phyloP scores from a whole-genome alignment of 805 yeast species.

The Danielia reshetovae region DNA sequence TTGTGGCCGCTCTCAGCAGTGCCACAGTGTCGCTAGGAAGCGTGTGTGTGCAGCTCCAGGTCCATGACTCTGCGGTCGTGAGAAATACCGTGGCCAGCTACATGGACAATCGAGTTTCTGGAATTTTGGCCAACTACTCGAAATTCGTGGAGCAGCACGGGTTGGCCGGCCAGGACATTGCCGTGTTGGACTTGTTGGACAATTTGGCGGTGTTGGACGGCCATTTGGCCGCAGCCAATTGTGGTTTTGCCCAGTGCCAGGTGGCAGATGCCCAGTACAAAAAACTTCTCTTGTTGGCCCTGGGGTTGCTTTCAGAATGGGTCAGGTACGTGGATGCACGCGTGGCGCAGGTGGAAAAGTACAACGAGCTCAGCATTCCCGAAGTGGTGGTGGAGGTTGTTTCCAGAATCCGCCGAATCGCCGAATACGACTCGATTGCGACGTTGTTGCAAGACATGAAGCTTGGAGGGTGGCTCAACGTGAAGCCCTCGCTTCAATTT shows the following conservation, averaged over 20 bases:
- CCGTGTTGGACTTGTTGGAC: constrained; percentile 46
- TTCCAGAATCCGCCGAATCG: constrained; percentile 60
- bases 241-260: constrained; percentile 10
- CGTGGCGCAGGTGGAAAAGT: constrained; percentile 46
- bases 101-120: constrained; percentile 10
- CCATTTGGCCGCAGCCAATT: constrained; percentile 11
- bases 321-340: constrained; percentile 53
- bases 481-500: constrained; percentile 50
- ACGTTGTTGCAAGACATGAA: constrained; percentile 47
- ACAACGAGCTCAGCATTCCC: constrained; percentile 67
- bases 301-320: constrained; percentile 50
- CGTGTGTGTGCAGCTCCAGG: constrained; percentile 12
- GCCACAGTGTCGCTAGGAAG: constrained; percentile 29
- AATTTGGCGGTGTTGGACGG: constrained; percentile 22
- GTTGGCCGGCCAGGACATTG: constrained; percentile 21
- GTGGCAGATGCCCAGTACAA: constrained; percentile 12
- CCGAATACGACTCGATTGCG: constrained; percentile 55
- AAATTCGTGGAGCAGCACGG: constrained; percentile 9
- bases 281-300: constrained; percentile 19
- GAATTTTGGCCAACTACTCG: constrained; percentile 8
- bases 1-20: constrained; percentile 49
- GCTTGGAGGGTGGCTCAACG: constrained; percentile 67
- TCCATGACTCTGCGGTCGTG: constrained; percentile 10
- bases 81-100: constrained; percentile 11
- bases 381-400: constrained; percentile 71